Conservation (phyloP, 1,284 basidiomycete genomes). For the Rhodotorula sp. region DNA sequence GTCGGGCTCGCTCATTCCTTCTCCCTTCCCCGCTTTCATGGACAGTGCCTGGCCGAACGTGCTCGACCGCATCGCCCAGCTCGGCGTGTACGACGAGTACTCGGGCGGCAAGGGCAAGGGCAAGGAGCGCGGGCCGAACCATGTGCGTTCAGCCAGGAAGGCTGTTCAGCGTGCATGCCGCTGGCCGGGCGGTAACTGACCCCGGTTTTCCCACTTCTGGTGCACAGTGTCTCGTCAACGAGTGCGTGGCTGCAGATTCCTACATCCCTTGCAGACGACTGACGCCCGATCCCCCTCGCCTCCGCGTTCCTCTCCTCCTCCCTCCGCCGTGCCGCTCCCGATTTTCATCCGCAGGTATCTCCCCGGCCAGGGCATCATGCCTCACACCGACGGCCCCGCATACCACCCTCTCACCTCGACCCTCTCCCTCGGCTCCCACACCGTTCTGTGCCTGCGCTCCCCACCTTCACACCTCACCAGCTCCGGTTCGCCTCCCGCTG, state of each 20-base stretch:
- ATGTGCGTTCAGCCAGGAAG: conserved; percentile 7
- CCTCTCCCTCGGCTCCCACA: conserved; percentile 79
- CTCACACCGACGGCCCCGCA: conserved; percentile 87
- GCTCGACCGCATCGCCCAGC: conserved; percentile 43
- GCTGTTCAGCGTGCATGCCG: no score
- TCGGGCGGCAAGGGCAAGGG: conserved; percentile 14
- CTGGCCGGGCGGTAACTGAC: not conserved
- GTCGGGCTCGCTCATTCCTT: conserved; percentile 46
- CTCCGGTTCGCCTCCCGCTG: not conserved
- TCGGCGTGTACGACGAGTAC: conserved; percentile 45
- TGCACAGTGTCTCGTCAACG: conserved; percentile 39
- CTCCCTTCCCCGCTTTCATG: conserved; percentile 49
- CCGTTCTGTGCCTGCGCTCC: conserved; percentile 67
- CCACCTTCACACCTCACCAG: conserved; percentile 46
- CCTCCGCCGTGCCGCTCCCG: not conserved
- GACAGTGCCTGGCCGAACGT: conserved; percentile 46
- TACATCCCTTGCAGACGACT: no score
- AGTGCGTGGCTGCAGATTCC: no score
- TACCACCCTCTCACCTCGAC: conserved; percentile 89
- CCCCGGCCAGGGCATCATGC: conserved; percentile 91
- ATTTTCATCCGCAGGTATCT: conserved; percentile 58
- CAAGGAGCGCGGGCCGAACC: conserved; percentile 26
- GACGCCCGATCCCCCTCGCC: not conserved
- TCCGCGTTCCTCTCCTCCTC: not conserved
- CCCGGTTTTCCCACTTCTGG: no score